Base-by-base conservation (phyloP, 805 yeast genomes). In the Pichia rugopelliculosa region DNA sequence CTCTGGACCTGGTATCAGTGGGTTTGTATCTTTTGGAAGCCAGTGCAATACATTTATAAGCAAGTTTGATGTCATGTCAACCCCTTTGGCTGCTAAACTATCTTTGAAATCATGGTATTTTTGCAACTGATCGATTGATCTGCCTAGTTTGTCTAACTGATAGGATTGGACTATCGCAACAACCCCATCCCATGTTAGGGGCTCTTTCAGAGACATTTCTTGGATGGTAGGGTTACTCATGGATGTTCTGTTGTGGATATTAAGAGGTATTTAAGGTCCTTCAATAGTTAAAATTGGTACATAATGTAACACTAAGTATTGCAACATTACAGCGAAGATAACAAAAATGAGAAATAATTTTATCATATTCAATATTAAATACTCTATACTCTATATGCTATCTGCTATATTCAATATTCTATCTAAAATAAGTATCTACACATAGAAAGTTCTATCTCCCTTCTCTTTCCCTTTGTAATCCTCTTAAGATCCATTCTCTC, bases 1-100 rank as follows among this genome's bases (percentile, higher is more conserved):
- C n/a, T 49, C 52, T 4, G 30, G 11, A 11, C 23, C 34, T 4
- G 53, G 17, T 2, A 46, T 36, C 3, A 36, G 33, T 12, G 25
- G 44, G 4, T 44, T 50, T 6, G 47, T 47, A 12, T 66, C 66
- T 4, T 53, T 49, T 18, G 64, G 60, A 11, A 67, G 59, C 90
- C 90, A 83, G 4, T 65, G 45, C 42, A 82, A 66, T 53, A 77
- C 73, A 36, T 67, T 59, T 10, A 65, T 60, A 39, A 82, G 56
- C 23, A 84, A 62, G 54, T 72, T 74, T 39, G 77, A 72, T 47
- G 73, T 73, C 21, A 82, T 68, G 13, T 75, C 66, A 3, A 71
- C 58, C 11, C 69, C 61, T 6, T 63, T 46, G 0, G 53, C 51
- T 24, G 57, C 56, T 20, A 82, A 62, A 11, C 58, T 47, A 11